Evolutionary conservation across 495 filamentous ascomycete species (phyloP).

Genomic region (Cudoniella acicularis): DNA sequence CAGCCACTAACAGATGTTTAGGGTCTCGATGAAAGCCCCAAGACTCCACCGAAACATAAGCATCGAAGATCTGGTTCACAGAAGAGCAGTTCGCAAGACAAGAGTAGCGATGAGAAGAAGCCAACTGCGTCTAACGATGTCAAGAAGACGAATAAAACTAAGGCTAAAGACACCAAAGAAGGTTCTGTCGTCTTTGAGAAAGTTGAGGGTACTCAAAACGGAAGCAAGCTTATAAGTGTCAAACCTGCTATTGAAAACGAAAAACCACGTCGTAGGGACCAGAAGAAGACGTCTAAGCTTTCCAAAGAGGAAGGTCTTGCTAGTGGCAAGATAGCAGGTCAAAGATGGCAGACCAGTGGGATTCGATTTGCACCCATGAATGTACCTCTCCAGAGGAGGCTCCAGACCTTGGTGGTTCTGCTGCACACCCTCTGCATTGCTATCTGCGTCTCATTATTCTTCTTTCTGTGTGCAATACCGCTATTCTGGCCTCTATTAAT

Average conservation of each 20-base stretch:
- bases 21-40: constrained; percentile 24
- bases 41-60: constrained; percentile 16
- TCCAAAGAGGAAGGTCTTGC: constrained; percentile 9
- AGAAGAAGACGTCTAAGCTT: constrained; percentile 2
- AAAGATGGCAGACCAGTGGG: constrained; percentile 24
- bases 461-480: constrained; percentile 86
- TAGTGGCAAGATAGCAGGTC: constrained; percentile 23
- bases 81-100: constrained; percentile 18
- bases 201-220: constrained; percentile 5
- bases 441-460: constrained; percentile 73
- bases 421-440: constrained; percentile 81
- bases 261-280: not conserved
- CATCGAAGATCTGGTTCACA: constrained; percentile 21
- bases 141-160: not conserved
- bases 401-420: constrained; percentile 85
- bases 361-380: constrained; percentile 85
- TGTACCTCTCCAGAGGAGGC: constrained; percentile 75
- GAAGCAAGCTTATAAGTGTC: constrained; percentile 17
- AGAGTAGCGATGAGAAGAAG: constrained; percentile 4
- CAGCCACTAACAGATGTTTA: not conserved
- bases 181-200: constrained; percentile 10
- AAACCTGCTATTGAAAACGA: constrained; percentile 13
- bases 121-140: constrained; percentile 3
- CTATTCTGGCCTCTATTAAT: constrained; percentile 87
- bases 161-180: constrained; percentile 3